These are phyloP conservation scores for Suillus alpinus DNA, from an alignment of 768 basidiomycete genomes.

Conservation along the genomic window DNA sequence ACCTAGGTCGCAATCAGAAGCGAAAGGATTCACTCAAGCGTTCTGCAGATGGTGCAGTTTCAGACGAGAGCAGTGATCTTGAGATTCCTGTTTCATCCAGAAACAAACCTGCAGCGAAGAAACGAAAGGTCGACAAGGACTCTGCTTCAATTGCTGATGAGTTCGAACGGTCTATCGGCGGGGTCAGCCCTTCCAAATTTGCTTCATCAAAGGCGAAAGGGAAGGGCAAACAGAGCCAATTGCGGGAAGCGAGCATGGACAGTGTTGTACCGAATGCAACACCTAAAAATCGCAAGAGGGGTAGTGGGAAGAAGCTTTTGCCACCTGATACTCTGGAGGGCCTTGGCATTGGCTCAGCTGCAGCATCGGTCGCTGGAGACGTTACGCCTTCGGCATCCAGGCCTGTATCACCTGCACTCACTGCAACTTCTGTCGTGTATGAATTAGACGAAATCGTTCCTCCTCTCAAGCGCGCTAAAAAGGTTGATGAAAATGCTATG, in stretches of 20 bases:
- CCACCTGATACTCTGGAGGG: slow-evolving; percentile 50
- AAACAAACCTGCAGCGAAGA: slow-evolving; percentile 53
- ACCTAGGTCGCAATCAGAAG: slow-evolving; percentile 44
- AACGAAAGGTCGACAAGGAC: slow-evolving; percentile 55
- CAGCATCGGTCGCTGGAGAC: slow-evolving; percentile 58
- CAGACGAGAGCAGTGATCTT: slow-evolving; percentile 58
- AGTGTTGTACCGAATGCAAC: slow-evolving; percentile 40
- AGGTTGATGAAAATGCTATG: slow-evolving; percentile 69
- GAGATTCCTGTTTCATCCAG: slow-evolving; percentile 39
- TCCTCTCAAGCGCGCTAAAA: slow-evolving; percentile 72
- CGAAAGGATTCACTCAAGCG: slow-evolving; percentile 50
- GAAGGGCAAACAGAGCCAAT: slow-evolving; percentile 47
- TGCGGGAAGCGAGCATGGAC: slow-evolving; percentile 59
- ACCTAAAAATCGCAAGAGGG: slow-evolving; percentile 57
- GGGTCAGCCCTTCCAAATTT: slow-evolving; percentile 35
- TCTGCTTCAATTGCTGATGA: slow-evolving; percentile 42
- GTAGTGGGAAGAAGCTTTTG: slow-evolving; percentile 54
- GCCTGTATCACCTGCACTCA: slow-evolving; percentile 62
- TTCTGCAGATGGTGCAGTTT: slow-evolving; percentile 43
- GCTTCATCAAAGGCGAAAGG: slow-evolving; percentile 42
- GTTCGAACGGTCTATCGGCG: slow-evolving; percentile 41
- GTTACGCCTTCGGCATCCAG: slow-evolving; percentile 66
- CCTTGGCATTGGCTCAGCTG: slow-evolving; percentile 47
- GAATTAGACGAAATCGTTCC: slow-evolving; percentile 71
- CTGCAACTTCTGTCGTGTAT: slow-evolving; percentile 59